Base-by-base conservation (phyloP, 2,329 filamentous ascomycete species). In the Aspergillus arachidicola region DNA sequence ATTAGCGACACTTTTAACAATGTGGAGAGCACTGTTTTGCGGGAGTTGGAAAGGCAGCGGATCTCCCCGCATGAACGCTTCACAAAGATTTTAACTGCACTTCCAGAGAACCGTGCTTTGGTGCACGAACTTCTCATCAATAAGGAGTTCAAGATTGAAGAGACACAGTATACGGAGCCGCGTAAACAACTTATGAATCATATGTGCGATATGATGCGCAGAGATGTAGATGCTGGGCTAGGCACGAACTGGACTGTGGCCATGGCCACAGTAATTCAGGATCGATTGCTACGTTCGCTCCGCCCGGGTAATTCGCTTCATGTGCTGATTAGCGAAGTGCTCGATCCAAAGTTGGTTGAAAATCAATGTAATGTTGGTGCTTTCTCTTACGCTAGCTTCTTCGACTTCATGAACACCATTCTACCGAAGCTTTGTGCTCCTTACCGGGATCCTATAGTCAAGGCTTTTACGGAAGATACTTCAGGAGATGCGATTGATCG, bases 61-160 rank as follows among this genome's bases (percentile, higher is more conserved):
- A 63, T 71, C 21, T 78, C 74, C 38, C 77, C 73, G 34, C 78
- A 75, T 69, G 79, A 76, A 63, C 76, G 70, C 78, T 74, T 81
- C 79, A 70, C 81, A 69, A 84, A 83, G 68, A 80, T 87, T 23
- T 85, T 89, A 71, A 87, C 87, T 10, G 80, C 84, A 7, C 81
- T 90, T 53, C 87, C 87, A 4, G 81, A 84, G 61, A 90, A 90
- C 63, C 83, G 87, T 43, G 79, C 85, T 6, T 73, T 90, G 50
- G 86, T 88, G 2, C 87, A 90, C 72, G 87, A 90, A 71, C 80
- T 90, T 16, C 83, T 86, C 6, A 85, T 90, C 63, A 86, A 89
- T 71, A 87, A 86, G 65, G 86, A 87, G 61, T 90, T 83, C 70
- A 85, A 84, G 63, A 84, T 90, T 36, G 86, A 89, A 32, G 77